Evolutionary conservation across 2,329 filamentous ascomycete species (phyloP).

Genomic region (Ascochyta rabiei): DNA sequence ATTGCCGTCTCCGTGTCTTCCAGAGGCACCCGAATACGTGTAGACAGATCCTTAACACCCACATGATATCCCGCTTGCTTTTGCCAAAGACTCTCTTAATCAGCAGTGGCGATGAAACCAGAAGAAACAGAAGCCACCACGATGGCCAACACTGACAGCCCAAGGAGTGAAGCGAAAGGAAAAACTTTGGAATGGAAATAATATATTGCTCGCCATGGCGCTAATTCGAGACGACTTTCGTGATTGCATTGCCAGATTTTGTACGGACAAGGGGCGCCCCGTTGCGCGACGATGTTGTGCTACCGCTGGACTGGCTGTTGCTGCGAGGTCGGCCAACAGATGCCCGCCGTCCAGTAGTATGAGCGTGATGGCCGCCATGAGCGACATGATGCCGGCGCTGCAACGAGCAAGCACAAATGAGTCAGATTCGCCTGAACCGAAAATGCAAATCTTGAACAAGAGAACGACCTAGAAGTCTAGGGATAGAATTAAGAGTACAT

Average conservation of each 20-base stretch:
- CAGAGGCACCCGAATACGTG: neutral
- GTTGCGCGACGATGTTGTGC: conserved; percentile 43
- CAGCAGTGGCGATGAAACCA: neutral
- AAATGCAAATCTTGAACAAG: conserved; percentile 44
- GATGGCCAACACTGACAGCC: neutral
- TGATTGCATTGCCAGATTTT: conserved; percentile 39
- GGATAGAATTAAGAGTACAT: conserved; percentile 51
- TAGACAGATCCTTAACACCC: neutral
- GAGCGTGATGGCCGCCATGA: conserved; percentile 43
- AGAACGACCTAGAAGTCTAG: conserved; percentile 45
- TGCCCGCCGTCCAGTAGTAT: conserved; percentile 39
- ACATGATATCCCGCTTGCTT: neutral
- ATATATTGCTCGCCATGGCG: conserved; percentile 20
- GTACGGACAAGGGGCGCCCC: conserved; percentile 34
- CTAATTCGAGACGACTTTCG: conserved; percentile 32
- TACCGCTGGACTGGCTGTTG: conserved; percentile 48
- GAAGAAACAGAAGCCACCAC: neutral
- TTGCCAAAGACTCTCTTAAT: neutral
- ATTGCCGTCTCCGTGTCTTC: conserved; percentile 1
- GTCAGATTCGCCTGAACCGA: conserved; percentile 49
- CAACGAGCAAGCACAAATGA: conserved; percentile 46
- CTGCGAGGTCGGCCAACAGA: conserved; percentile 46
- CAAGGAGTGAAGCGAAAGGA: conserved; percentile 7
- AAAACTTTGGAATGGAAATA: conserved; percentile 8
- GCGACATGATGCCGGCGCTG: conserved; percentile 48